These are phyloP conservation scores for Cucurbita ficifolia DNA, from an alignment of 306 rosid species.

Conservation along the genomic window DNA sequence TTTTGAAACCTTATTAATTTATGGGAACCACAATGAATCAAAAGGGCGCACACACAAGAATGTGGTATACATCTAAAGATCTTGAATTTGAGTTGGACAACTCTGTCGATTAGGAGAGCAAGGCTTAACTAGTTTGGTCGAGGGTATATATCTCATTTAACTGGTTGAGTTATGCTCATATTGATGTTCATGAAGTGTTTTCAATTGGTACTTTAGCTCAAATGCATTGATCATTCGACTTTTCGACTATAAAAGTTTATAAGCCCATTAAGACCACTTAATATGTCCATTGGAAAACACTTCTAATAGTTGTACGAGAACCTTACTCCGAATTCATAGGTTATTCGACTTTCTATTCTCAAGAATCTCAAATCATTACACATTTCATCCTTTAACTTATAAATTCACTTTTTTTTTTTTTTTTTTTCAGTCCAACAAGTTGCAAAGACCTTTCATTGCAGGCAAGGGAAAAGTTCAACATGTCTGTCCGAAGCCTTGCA, in stretches of 20 bases:
- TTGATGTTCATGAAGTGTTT: too few species aligned
- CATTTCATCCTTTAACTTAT: background rate
- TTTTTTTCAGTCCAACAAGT: constrained; percentile 17
- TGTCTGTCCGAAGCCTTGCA: constrained; percentile 42
- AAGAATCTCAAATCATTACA: background rate
- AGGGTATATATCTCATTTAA: too few species aligned
- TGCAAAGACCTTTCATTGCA: constrained; percentile 56
- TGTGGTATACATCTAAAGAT: background rate
- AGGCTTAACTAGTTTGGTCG: background rate
- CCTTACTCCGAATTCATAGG: background rate
- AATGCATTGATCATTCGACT: too few species aligned
- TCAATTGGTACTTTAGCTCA: too few species aligned
- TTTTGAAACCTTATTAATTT: background rate
- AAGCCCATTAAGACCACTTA: background rate
- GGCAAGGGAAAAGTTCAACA: constrained; percentile 52
- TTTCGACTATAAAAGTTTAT: background rate
- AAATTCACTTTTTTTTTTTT: background rate
- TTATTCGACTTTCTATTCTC: background rate
- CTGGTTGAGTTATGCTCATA: too few species aligned
- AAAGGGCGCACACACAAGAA: background rate
- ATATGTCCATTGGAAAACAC: background rate
- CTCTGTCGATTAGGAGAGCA: background rate
- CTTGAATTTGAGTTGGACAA: background rate
- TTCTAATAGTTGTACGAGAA: background rate
- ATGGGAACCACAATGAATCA: background rate